Base-by-base conservation (phyloP, 768 basidiomycete species). In the Mycena rosella region DNA sequence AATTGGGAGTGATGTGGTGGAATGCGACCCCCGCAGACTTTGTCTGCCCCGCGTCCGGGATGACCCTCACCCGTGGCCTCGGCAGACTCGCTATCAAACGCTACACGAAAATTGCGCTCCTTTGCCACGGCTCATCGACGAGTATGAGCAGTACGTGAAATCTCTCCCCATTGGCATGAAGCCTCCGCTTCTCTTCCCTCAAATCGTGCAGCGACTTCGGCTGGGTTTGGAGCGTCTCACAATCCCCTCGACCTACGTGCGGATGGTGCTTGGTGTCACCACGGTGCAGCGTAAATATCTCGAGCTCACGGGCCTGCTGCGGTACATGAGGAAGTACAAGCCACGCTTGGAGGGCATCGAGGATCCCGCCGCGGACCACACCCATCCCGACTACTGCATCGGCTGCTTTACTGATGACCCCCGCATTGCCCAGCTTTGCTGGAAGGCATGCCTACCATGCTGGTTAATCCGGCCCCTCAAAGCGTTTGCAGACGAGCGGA, bases 211-310 rank as follows among this genome's bases (percentile, higher is more conserved):
- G 51, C 38, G 36, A 38, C 60, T 61, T 4, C 36, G 38, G 5
- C 49, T 61, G 40, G 52, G 60, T 32, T 30, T 61, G 49, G 60
- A 61, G 38, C 42, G 20, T 44, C 42, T 44, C 42, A 20, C 20
- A n/a, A 44, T 44, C 10, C 42, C n/a, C 5, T 44, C 42, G 20
- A n/a, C 42, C 20, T 44, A 44, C 42, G 20, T 44, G 4, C 42
- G 42, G 10, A 44, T 44, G 42, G 34, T 36, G 36, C 3, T 60
- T 38, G 59, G 59, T 36, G 59, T 51, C 18, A 40, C 36, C 27
- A 36, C 34, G 8, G 59, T 61, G 60, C 60, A 61, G 60, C 49
- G 49, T 22, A 49, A 61, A 61, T 61, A 61, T 29, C 60, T 61
- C 17, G 60, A 61, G 60, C 60, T 52, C 40, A 44, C 60, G 49